Evolutionary conservation across 2,329 filamentous ascomycete genomes (phyloP), one percentile per base, ranked within the genome.

Genomic region (Penicillium nordicum): DNA sequence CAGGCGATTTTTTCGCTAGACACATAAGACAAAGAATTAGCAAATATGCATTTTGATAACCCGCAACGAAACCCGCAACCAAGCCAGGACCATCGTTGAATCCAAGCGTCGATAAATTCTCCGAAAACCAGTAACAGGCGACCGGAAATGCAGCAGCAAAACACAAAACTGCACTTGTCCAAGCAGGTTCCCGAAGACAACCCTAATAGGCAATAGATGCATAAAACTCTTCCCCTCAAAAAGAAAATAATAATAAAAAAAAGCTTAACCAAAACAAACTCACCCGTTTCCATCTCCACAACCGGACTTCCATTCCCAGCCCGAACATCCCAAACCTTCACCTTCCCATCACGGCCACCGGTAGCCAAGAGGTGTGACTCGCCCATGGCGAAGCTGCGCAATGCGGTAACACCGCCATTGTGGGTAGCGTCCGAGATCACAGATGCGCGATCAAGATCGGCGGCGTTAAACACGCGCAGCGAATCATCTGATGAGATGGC

Each of bases 401-500:
- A 58, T 18, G 71, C 71, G 5, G 75, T 78, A 14, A 78, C 74
- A 14, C 74, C 74, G 23, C 64, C 68, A 29, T 63, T 60, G 53
- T 76, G 74, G 21, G 71, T 63, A n/a, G 53, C 34, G 29, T 16
- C 3, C 3, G 53, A 52, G 21, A 55, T n/a, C 36, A 55, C 48
- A 6, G 53, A 45, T 12, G 29, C 66, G 50, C 69, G 66, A 18
- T 67, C 59, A 40, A 77, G 67, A 46, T 67, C 65, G 40, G 66
- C 59, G 30, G 69, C 70, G 61, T 77, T 73, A 57, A 78, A 73
- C 8, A 75, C 59, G 14, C 76, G 73, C 49, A 78, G 64, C 18
- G 76, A 78, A 63, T 78, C 74, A 67, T 78, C 76, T 18, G 76
- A 78, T 8, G 75, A 76, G 53, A 78, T 78, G 41, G 73, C 74